phyloP scores from a whole-genome alignment of 805 yeast species.

The Starmerella lactis-condensi region DNA sequence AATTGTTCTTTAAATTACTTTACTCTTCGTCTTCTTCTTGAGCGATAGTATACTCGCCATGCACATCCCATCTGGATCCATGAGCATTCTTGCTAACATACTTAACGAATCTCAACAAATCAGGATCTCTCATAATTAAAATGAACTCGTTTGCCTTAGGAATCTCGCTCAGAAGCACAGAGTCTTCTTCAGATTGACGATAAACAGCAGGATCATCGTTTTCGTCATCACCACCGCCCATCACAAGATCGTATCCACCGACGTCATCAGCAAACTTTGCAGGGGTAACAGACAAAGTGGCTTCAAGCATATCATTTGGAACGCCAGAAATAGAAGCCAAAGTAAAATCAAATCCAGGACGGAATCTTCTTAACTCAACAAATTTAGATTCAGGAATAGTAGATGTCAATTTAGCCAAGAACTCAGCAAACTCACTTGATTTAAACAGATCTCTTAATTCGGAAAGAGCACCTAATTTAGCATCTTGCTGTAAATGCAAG shows the following conservation, averaged over 20 bases:
- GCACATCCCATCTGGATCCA: slow-evolving; percentile 85
- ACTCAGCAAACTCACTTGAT: slow-evolving; percentile 46
- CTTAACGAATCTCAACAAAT: slow-evolving; percentile 79
- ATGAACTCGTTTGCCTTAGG: slow-evolving; percentile 70
- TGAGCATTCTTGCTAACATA: slow-evolving; percentile 75
- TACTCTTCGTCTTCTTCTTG: slow-evolving; percentile 29
- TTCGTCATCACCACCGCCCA: slow-evolving; percentile 32
- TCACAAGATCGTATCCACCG: slow-evolving; percentile 89
- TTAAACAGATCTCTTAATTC: slow-evolving; percentile 39
- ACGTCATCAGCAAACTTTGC: slow-evolving; percentile 65
- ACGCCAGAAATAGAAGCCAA: slow-evolving; percentile 50
- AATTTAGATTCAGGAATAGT: slow-evolving; percentile 44
- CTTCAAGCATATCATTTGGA: slow-evolving; percentile 42
- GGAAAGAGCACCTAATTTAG: slow-evolving; percentile 17
- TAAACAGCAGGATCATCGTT: slow-evolving; percentile 76
- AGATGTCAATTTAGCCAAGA: slow-evolving; percentile 46
- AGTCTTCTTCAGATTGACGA: slow-evolving; percentile 42
- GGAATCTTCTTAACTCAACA: slow-evolving; percentile 60
- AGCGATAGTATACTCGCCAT: slow-evolving; percentile 59
- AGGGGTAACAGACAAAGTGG: slow-evolving; percentile 68
- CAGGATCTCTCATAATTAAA: slow-evolving; percentile 63
- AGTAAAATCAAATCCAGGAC: slow-evolving; percentile 90
- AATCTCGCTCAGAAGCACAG: slow-evolving; percentile 57
- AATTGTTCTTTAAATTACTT: slow-evolving; percentile 12
- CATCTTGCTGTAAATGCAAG: slow-evolving; percentile 43